phyloP scores from a whole-genome alignment of 1,284 basidiomycete species.

The Albatrellus sp. region DNA sequence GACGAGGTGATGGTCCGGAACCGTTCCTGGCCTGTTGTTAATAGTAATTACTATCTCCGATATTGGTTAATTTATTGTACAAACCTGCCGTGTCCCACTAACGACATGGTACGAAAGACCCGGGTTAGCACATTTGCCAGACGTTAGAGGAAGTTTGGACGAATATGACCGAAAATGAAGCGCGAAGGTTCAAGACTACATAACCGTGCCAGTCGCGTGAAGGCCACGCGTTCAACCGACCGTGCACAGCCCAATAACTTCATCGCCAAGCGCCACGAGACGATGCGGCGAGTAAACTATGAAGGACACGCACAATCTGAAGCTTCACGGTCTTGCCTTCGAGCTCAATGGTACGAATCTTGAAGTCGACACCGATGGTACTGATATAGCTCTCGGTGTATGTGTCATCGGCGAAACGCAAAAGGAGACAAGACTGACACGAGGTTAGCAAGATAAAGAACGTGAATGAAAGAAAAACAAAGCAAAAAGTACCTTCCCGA shows the following conservation, averaged over 20 bases:
- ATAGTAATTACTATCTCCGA: neutral
- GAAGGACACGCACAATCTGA: slow-evolving; percentile 76
- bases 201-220: too few species aligned
- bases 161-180: too few species aligned
- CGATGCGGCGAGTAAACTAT: neutral
- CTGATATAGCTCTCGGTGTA: slow-evolving; percentile 99
- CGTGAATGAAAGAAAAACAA: slow-evolving; percentile 1
- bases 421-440: slow-evolving; percentile 85
- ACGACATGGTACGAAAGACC: neutral
- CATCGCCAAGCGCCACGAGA: neutral
- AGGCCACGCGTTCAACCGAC: too few species aligned
- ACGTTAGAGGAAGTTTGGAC: neutral
- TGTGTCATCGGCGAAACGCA: slow-evolving; percentile 98
- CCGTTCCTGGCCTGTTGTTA: slow-evolving; percentile 71
- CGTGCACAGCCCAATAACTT: too few species aligned
- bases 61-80: slow-evolving; percentile 10
- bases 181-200: too few species aligned
- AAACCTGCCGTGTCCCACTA: slow-evolving; percentile 94
- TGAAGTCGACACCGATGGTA: slow-evolving; percentile 99
- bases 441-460: slow-evolving; percentile 8
- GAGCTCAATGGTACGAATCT: slow-evolving; percentile 99
- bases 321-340: slow-evolving; percentile 99
- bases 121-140: neutral
- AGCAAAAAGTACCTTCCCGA: slow-evolving; percentile 67
- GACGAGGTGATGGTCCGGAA: slow-evolving; percentile 97